Percentiles rank a stretch among this genome's conserved stretches.
These are phyloP conservation scores for Lentinula guzmanii DNA, from an alignment of 768 basidiomycete species.

Conservation along the genomic window DNA sequence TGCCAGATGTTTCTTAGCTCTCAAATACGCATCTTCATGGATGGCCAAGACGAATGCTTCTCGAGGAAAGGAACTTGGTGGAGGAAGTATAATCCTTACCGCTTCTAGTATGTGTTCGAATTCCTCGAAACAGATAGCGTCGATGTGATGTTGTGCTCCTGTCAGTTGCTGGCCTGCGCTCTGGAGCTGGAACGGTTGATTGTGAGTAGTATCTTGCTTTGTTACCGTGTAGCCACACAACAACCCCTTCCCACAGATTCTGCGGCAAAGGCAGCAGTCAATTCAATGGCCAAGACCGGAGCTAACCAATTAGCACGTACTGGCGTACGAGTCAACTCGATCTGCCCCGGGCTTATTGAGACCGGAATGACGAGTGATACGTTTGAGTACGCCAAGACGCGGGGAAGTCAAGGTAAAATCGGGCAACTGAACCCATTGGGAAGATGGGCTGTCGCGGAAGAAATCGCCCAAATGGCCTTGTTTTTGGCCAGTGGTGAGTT, in stretches of 20 bases:
- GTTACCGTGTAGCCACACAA: constrained; percentile 11
- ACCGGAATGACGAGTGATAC: constrained; percentile 83
- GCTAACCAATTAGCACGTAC: constrained; percentile 75
- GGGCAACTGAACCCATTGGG: constrained; percentile 83
- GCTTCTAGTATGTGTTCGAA: constrained; percentile 57
- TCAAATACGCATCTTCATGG: constrained; percentile 79
- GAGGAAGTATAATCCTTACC: constrained; percentile 84
- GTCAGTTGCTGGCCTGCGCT: constrained; percentile 74
- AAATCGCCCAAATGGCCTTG: constrained; percentile 80
- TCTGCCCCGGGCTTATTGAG: constrained; percentile 91
- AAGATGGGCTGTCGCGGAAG: constrained; percentile 77
- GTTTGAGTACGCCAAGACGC: constrained; percentile 72
- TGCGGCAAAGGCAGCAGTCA: constrained; percentile 91
- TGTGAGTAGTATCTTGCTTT: constrained; percentile 42
- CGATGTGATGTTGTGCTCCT: background rate
- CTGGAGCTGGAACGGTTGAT: constrained; percentile 76
- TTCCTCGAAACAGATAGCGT: background rate
- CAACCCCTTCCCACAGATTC: constrained; percentile 50
- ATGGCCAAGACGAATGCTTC: constrained; percentile 68
- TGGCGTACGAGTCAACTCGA: constrained; percentile 82
- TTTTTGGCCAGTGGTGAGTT: constrained; percentile 80
- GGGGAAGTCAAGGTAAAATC: constrained; percentile 70
- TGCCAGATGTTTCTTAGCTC: constrained; percentile 77
- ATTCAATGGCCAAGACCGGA: constrained; percentile 79
- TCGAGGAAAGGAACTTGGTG: constrained; percentile 59